Evolutionary conservation across 345 rosid genomes (phyloP).

Genomic region (Psidium friedrichsthalianum): DNA sequence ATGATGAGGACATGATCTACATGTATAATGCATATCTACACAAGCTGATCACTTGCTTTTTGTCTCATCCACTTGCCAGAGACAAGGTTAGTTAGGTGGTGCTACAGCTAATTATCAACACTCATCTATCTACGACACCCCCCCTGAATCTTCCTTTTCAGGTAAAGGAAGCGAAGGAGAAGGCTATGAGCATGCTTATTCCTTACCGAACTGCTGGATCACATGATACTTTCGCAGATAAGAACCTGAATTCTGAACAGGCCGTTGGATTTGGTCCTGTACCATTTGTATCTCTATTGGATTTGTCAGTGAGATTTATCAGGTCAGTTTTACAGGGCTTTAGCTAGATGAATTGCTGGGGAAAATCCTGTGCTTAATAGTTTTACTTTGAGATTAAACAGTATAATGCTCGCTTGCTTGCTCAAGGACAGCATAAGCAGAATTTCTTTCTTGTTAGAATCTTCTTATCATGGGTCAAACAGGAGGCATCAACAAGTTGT

Average conservation of each 20-base stretch:
- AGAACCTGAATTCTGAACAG: slow-evolving; percentile 48
- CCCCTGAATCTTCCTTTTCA: slow-evolving; percentile 9
- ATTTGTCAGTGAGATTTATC: slow-evolving; percentile 86
- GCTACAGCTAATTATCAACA: neutral
- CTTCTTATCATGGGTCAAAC: neutral
- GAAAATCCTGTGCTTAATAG: neutral
- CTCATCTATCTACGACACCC: neutral
- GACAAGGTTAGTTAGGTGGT: slow-evolving; percentile 58
- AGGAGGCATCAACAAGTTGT: neutral
- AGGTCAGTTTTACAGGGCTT: slow-evolving; percentile 33
- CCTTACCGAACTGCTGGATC: slow-evolving; percentile 42
- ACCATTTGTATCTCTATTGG: slow-evolving; percentile 78
- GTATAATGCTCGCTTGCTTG: neutral
- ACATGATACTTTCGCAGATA: slow-evolving; percentile 36
- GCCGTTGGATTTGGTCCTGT: slow-evolving; percentile 27
- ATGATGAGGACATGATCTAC: slow-evolving; percentile 87
- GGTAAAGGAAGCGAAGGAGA: slow-evolving; percentile 92
- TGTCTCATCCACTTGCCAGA: slow-evolving; percentile 79
- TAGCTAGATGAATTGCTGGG: neutral
- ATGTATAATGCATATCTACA: slow-evolving; percentile 90
- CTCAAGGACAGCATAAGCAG: neutral
- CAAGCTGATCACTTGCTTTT: slow-evolving; percentile 79
- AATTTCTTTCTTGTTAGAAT: neutral
- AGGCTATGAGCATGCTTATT: slow-evolving; percentile 65
- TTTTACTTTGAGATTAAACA: neutral